Evolutionary conservation across 805 yeast species (phyloP), one percentile per base, ranked within the genome.

Genomic region (Kazachstania psychrophila): DNA sequence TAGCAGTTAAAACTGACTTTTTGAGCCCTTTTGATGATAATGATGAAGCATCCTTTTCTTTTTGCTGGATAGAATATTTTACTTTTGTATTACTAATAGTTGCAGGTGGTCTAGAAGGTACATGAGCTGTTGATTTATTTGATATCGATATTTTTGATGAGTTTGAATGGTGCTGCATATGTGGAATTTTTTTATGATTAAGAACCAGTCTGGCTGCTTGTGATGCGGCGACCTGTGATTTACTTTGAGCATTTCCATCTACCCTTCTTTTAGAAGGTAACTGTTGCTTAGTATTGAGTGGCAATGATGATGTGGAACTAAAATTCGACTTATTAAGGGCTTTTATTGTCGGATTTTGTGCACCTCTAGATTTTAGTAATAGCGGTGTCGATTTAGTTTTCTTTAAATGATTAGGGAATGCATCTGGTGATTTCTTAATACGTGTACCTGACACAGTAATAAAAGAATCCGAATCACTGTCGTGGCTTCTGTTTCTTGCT

Each of bases 341-440:
- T 17, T 41, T 38, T 11, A 36, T 16, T 3, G 38, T 28, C 6
- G 16, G 14, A 4, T 16, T 6, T 13, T 17, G 15, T 12, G 31
- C 38, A 2, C 37, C 29, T 26, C 39, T 47, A 3, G 34, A 14
- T 15, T 13, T 23, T 11, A 34, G 32, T 19, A 49, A 26, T 13
- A 45, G 27, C 4, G 56, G 46, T 9, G 52, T 37, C 14, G 56
- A 51, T 24, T 36, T 49, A 11, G 48, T 45, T 9, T 38, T 33
- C 31, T 46, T 45, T 14, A 41, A 26, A 12, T 37, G 29, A 2
- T 27, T 20, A 13, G 17, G 23, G n/a, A n/a, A n/a, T n/a, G n/a
- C n/a, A n/a, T n/a, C n/a, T n/a, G n/a, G n/a, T n/a, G n/a, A n/a
- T n/a, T n/a, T n/a, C n/a, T n/a, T n/a, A n/a, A n/a, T n/a, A n/a